Conservation (phyloP, 169 alveolate species). For the Amoebophrya sp. region DNA sequence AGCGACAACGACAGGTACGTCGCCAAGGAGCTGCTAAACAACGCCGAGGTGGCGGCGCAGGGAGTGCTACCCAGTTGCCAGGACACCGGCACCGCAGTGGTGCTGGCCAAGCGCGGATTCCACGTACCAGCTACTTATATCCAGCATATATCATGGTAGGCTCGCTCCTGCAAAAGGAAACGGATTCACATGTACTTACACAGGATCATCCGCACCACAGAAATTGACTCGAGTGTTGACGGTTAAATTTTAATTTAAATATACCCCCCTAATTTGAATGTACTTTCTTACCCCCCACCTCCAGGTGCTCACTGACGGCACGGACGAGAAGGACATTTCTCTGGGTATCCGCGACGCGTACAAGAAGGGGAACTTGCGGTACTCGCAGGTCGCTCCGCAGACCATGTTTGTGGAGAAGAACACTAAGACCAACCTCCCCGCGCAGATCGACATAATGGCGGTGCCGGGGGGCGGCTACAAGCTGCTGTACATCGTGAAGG, state of each 20-base stretch:
- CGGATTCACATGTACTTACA: background rate
- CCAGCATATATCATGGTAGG: conserved; percentile 9
- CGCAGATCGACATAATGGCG: conserved; percentile 53
- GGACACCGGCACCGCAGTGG: conserved; percentile 75
- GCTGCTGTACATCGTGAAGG: conserved; percentile 61
- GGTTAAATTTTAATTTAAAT: background rate
- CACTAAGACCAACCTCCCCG: conserved; percentile 71
- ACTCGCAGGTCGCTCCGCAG: conserved; percentile 62
- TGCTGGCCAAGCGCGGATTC: conserved; percentile 54
- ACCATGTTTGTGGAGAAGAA: conserved; percentile 65
- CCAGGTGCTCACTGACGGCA: conserved; percentile 26
- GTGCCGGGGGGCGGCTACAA: conserved; percentile 48
- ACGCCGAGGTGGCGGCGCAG: conserved; percentile 54
- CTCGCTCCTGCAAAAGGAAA: background rate
- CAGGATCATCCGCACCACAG: background rate
- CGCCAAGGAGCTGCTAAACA: conserved; percentile 55
- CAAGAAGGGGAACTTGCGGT: conserved; percentile 51
- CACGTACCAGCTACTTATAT: too few relatives aligned
- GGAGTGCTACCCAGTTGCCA: conserved; percentile 70
- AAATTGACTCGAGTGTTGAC: conserved; percentile 31
- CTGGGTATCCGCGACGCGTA: conserved; percentile 65
- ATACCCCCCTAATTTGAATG: too few relatives aligned
- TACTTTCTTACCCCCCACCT: background rate
- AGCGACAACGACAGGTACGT: conserved; percentile 54
- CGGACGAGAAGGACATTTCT: conserved; percentile 48